A percentile compares a stretch with the other conserved stretches of the same genome.
phyloP scores from a whole-genome alignment of 306 rosid species.

The barrel medic (Medicago truncatula) region MtrunA17r5.0-ANR NC_053045.1:32054501-32055000 shows the following conservation, averaged over 20 bases:
- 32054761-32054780: constrained; percentile 72
- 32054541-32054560: constrained; percentile 63
- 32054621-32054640: constrained; percentile 67
- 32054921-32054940: constrained; percentile 83
- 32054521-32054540: constrained; percentile 76
- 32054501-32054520: constrained; percentile 79
- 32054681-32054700: constrained; percentile 56
- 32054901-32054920: constrained; percentile 88
- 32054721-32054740: constrained; percentile 75
- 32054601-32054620: constrained; percentile 75
- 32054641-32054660: constrained; percentile 61
- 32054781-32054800: constrained; percentile 73
- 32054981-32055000: constrained; percentile 65
- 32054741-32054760: constrained; percentile 71
- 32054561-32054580: constrained; percentile 71
- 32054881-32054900: constrained; percentile 56
- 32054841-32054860: constrained; percentile 81
- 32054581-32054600: constrained; percentile 65
- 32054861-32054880: constrained; percentile 77
- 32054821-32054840: constrained; percentile 81
- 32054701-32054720: constrained; percentile 59
- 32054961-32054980: constrained; percentile 50
- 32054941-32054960: constrained; percentile 63
- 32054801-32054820: constrained; percentile 63
- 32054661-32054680: constrained; percentile 57